These are phyloP conservation scores for Vachellia collinsii DNA, from an alignment of 306 rosid genomes.

Conservation along the genomic window DNA sequence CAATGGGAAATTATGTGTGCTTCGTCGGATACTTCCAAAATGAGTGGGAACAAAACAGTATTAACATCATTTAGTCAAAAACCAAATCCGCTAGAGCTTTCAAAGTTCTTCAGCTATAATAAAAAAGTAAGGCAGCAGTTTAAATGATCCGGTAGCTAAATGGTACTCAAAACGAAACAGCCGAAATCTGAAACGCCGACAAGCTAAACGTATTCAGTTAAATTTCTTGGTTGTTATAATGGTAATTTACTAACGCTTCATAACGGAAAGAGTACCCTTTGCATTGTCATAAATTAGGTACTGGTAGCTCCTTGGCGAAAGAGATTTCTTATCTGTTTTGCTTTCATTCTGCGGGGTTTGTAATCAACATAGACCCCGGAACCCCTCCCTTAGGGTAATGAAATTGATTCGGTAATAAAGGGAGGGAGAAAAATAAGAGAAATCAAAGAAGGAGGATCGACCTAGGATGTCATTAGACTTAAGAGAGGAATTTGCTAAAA, in stretches of 20 bases:
- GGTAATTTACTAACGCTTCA: conserved; percentile 26
- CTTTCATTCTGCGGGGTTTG: conserved; percentile 24
- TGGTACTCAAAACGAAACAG: conserved; percentile 6
- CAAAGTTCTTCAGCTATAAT: conserved; percentile 5
- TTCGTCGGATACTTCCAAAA: not conserved
- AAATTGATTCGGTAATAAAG: conserved; percentile 18
- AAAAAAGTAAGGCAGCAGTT: conserved; percentile 25
- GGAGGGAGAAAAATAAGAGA: not conserved
- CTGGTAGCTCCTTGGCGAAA: conserved; percentile 1
- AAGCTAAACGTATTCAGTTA: conserved; percentile 13
- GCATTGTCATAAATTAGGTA: conserved; percentile 20
- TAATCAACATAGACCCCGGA: conserved; percentile 10
- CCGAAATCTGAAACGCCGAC: conserved; percentile 36
- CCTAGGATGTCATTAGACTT: not conserved
- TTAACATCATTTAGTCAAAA: conserved; percentile 7
- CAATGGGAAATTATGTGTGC: not conserved
- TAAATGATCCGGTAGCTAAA: not conserved
- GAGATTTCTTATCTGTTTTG: not conserved
- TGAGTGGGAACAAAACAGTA: not conserved
- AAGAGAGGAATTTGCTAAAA: not conserved
- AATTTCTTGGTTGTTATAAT: conserved; percentile 3
- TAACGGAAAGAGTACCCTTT: conserved; percentile 22
- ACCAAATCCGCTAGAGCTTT: conserved; percentile 31
- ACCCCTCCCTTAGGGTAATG: conserved; percentile 1
- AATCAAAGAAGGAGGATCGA: conserved; percentile 18